Evolutionary conservation across 2,329 filamentous ascomycete genomes (phyloP).

Genomic region (Anthostomella pinea): DNA sequence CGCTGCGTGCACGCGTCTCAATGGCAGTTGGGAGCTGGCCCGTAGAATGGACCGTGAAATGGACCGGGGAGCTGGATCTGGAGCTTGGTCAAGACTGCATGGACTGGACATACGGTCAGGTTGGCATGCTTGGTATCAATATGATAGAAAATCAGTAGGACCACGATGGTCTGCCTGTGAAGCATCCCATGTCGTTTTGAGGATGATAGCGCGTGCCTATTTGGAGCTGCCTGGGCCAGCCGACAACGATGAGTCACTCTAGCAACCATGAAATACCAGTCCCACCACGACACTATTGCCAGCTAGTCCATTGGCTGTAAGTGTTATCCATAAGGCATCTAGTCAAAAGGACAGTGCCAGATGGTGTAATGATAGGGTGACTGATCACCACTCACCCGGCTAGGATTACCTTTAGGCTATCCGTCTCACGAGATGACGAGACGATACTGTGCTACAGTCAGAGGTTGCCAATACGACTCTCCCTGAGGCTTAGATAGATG

Average conservation of each 20-base stretch:
- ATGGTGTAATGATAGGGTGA: not conserved
- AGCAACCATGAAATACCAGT: too few relatives aligned
- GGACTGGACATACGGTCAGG: too few relatives aligned
- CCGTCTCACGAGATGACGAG: conserved; percentile 3
- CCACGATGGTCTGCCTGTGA: not conserved
- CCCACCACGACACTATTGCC: too few relatives aligned
- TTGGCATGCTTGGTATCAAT: not conserved
- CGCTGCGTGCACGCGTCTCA: conserved; percentile 13
- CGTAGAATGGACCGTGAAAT: conserved; percentile 7
- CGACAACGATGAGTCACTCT: too few relatives aligned
- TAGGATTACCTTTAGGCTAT: not conserved
- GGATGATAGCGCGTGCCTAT: not conserved
- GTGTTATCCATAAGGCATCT: too few relatives aligned
- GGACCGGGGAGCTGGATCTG: conserved; percentile 1
- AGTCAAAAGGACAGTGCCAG: not conserved
- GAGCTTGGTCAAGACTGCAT: not conserved
- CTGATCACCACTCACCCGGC: conserved; percentile 1
- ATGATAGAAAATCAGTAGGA: not conserved
- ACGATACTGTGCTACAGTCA: conserved; percentile 4
- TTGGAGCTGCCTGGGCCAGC: not conserved
- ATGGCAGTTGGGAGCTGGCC: conserved; percentile 11
- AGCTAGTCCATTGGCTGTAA: not conserved
- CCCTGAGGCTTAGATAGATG: too few relatives aligned
- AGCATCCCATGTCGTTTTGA: conserved; percentile 1
- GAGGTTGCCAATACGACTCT: not conserved